These are phyloP conservation scores for Trypethelium eluteriae DNA, from an alignment of 495 filamentous ascomycete species.

Conservation along the genomic window DNA sequence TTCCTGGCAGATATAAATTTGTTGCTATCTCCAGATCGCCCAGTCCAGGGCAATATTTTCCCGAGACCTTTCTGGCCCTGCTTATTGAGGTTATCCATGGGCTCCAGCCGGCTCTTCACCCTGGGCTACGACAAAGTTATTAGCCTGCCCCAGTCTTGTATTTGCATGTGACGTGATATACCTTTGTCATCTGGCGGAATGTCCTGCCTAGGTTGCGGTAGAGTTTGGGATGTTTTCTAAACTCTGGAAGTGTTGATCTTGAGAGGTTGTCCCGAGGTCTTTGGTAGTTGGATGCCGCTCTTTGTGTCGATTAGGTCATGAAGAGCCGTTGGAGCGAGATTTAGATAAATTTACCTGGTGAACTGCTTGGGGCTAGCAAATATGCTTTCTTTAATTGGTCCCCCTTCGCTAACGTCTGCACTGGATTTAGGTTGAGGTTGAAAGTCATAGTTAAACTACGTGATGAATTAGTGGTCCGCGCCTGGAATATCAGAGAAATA, in stretches of 20 bases:
- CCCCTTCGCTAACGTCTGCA: neutral
- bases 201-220: neutral
- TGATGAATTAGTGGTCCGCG: neutral
- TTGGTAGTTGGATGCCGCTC: neutral
- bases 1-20: neutral
- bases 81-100: neutral
- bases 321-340: neutral
- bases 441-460: conserved; percentile 3
- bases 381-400: neutral
- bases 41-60: neutral
- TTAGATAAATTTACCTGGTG: neutral
- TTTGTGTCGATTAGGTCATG: neutral
- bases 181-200: neutral
- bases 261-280: neutral
- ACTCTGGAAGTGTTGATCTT: neutral
- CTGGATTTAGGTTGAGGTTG: neutral
- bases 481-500: too few relatives aligned
- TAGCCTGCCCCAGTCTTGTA: neutral
- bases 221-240: neutral
- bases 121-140: neutral
- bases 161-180: neutral
- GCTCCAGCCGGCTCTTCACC: neutral
- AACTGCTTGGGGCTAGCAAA: neutral
- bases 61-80: neutral
- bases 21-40: neutral